Percentiles rank a stretch among this genome's conserved stretches.
phyloP scores from a whole-genome alignment of 2,329 filamentous ascomycete species.

The Grosmannia clavigera region DNA sequence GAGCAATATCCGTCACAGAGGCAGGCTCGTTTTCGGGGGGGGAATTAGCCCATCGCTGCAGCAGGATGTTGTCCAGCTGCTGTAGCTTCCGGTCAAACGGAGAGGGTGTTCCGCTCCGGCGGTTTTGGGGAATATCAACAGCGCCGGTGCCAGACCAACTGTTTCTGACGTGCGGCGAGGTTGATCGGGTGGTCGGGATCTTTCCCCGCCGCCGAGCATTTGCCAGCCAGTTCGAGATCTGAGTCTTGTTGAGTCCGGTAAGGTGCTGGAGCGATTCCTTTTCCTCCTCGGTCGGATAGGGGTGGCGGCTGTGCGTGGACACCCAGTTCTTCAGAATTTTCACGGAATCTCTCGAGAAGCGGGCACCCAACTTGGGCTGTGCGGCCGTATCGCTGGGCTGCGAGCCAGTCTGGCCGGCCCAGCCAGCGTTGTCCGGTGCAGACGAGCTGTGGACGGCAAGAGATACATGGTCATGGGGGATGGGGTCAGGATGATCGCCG shows the following conservation, averaged over 20 bases:
- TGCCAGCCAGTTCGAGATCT: conserved; percentile 87
- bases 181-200: conserved; percentile 52
- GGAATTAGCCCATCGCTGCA: conserved; percentile 47
- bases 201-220: conserved; percentile 79
- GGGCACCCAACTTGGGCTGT: conserved; percentile 53
- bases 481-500: conserved; percentile 29
- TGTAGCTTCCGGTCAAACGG: conserved; percentile 12
- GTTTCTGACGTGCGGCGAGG: conserved; percentile 55
- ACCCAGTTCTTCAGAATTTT: conserved; percentile 79
- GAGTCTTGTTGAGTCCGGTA: conserved; percentile 69
- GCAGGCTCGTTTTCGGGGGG: conserved; percentile 49
- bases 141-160: conserved; percentile 41
- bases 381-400: conserved; percentile 16
- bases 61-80: conserved; percentile 35
- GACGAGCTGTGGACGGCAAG: not conserved
- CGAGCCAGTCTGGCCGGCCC: conserved; percentile 4
- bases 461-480: conserved; percentile 20
- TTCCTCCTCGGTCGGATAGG: conserved; percentile 80
- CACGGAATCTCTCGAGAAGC: conserved; percentile 71
- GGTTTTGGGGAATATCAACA: conserved; percentile 60
- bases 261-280: conserved; percentile 66
- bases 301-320: conserved; percentile 64
- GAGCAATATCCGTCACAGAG: conserved; percentile 44
- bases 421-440: conserved; percentile 2
- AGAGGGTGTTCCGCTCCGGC: conserved; percentile 35